phyloP scores from a whole-genome alignment of 2,329 filamentous ascomycete species.

The Pestalotiopsis sp. region DNA sequence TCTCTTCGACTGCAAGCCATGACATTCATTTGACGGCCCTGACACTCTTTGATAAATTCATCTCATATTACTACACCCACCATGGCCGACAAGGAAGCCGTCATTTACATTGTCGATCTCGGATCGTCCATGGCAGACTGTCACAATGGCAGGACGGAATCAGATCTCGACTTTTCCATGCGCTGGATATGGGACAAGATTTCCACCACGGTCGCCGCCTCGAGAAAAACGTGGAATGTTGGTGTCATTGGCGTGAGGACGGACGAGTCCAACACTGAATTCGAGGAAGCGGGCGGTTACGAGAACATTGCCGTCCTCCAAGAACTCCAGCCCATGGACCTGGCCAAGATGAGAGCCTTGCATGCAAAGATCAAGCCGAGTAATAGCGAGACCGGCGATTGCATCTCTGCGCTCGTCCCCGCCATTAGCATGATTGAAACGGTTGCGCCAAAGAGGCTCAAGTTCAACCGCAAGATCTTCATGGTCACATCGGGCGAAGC shows the following conservation, averaged over 20 bases:
- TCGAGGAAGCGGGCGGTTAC: constrained; percentile 73
- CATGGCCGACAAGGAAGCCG: constrained; percentile 94
- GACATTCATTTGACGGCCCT: neutral
- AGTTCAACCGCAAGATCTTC: constrained; percentile 79
- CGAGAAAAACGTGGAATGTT: constrained; percentile 72
- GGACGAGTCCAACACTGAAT: constrained; percentile 71
- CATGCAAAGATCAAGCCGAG: constrained; percentile 68
- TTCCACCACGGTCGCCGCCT: constrained; percentile 67
- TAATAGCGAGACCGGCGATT: constrained; percentile 72
- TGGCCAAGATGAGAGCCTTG: constrained; percentile 71
- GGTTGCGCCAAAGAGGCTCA: constrained; percentile 75
- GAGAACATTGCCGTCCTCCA: constrained; percentile 82
- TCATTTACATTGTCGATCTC: constrained; percentile 88
- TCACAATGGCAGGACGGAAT: constrained; percentile 71
- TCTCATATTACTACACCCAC: constrained; percentile 20
- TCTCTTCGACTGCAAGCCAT: neutral
- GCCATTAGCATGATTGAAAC: constrained; percentile 84
- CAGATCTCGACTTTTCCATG: constrained; percentile 87
- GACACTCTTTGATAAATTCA: neutral
- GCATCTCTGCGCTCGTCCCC: constrained; percentile 83
- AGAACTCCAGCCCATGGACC: constrained; percentile 59
- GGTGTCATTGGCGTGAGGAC: constrained; percentile 86
- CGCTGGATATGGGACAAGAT: constrained; percentile 95
- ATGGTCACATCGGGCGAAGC: constrained; percentile 83
- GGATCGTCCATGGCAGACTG: constrained; percentile 80